These are phyloP conservation scores for Smittium culicis DNA, from an alignment of 371 early-diverging fungal species.

Conservation along the genomic window DNA sequence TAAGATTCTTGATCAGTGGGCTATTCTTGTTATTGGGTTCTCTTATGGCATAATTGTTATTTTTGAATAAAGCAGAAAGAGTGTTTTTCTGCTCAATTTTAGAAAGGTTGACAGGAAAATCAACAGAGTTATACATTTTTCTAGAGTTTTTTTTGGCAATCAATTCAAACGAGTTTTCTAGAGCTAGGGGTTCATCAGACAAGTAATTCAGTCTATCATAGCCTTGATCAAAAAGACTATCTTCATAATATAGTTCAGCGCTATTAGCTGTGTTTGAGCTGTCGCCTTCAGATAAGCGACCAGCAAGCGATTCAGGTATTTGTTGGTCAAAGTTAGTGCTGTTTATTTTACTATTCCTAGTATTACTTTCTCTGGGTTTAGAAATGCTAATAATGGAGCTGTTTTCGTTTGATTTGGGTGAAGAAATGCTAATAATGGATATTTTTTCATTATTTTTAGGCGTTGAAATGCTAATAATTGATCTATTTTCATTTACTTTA, in stretches of 20 bases:
- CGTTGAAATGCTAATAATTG: no score
- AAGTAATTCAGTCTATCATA: neutral
- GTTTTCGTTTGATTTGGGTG: no score
- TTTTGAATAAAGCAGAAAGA: no score
- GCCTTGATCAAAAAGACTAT: neutral
- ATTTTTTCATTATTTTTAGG: no score
- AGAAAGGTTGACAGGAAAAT: neutral
- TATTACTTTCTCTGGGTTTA: no score
- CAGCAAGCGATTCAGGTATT: neutral
- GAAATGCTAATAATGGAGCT: no score
- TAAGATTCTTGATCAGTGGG: neutral
- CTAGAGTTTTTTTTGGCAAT: neutral
- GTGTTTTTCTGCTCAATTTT: neutral
- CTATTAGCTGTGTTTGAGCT: neutral
- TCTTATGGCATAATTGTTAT: no score
- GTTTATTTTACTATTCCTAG: neutral
- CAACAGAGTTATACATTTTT: neutral
- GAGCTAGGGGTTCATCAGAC: neutral
- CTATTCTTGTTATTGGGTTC: neutral
- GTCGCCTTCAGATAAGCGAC: neutral
- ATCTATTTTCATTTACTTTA: no score
- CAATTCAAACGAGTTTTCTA: neutral
- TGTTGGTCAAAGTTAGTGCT: neutral
- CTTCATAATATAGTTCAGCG: neutral
- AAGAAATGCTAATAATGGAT: no score